Evolutionary conservation across 305 asterid genomes (phyloP), one percentile per base, ranked within the genome.

Genomic region (Fraxinus greggii): DNA sequence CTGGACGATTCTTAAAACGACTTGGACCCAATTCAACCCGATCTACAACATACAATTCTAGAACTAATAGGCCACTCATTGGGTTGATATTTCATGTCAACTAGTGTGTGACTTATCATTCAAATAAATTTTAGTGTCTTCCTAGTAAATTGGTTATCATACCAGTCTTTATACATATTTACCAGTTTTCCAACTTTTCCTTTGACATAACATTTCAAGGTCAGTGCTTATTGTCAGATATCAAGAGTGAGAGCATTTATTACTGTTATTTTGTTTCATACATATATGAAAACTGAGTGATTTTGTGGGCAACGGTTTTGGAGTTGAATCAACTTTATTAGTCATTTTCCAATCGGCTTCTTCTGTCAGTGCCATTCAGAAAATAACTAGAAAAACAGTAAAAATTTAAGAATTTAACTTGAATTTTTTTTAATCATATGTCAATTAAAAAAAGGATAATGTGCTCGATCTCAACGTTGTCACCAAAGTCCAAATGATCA

Each of bases 191-290:
- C 81, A 76, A 78, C 81, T 82, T 77, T 82, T 33, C 63, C 81
- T 51, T 82, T 69, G 89, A 87, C 86, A 78, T 84, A 78, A 80
- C 85, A 69, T 78, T 74, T 82, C 82, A 77, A 84, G 33, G 79
- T 38, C 78, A 35, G 82, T 5, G 26, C 81, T 65, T 75, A 79
- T 65, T 73, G 84, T 82, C 83, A 84, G 79, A 33, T 72, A 51
- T 59, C 80, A 35, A 77, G 59, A 13, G 70, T 61, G 54, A 73
- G 80, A 26, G 75, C 76, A 85, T 79, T 79, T 54, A 80, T 77
- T 80, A 72, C 61, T 29, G 21, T 56, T 69, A 7, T 23, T 23
- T 65, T 81, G 26, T 67, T 83, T 83, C 72, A 83, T 78, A 17
- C 0, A 82, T 78, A 79, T 32, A 63, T 69, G 73, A 63, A 15